phyloP scores from a whole-genome alignment of 768 basidiomycete genomes.

The Multifurca ochricompacta region DNA sequence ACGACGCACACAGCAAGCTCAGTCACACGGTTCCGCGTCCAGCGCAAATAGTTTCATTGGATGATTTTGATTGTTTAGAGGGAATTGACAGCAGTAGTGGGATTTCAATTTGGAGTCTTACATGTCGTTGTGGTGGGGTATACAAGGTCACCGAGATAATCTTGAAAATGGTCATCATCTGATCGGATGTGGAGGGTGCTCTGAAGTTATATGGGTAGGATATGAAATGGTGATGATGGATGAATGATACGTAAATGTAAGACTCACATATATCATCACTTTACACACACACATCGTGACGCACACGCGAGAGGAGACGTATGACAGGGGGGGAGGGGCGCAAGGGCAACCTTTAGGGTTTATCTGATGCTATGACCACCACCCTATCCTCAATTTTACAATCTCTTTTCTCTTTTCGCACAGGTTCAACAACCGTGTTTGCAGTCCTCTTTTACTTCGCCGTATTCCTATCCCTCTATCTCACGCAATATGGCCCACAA shows the following conservation, averaged over 20 bases:
- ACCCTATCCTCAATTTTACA: slow-evolving; percentile 2
- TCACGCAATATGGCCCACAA: slow-evolving; percentile 5
- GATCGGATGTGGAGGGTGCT: slow-evolving; percentile 65
- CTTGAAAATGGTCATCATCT: slow-evolving; percentile 70
- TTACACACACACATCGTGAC: too few species aligned
- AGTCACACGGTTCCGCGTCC: slow-evolving; percentile 44
- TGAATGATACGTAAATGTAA: too few species aligned
- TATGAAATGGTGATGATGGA: slow-evolving; percentile 64
- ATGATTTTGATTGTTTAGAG: slow-evolving; percentile 44
- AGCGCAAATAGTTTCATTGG: slow-evolving; percentile 70
- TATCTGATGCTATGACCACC: too few species aligned
- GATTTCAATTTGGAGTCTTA: slow-evolving; percentile 41
- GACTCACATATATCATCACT: too few species aligned
- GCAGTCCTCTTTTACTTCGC: slow-evolving; percentile 10
- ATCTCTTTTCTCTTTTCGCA: slow-evolving; percentile 8
- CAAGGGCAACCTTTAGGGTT: too few species aligned
- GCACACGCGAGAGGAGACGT: too few species aligned
- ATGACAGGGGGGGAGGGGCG: background rate
- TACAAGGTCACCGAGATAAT: slow-evolving; percentile 51
- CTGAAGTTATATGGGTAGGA: slow-evolving; percentile 81
- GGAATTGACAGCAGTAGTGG: slow-evolving; percentile 31
- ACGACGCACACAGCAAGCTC: slow-evolving; percentile 35
- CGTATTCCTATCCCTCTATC: slow-evolving; percentile 11
- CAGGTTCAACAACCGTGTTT: slow-evolving; percentile 6
- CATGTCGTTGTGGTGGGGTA: slow-evolving; percentile 66